Evolutionary conservation across 345 rosid genomes (phyloP).

Genomic region (Dipteronia sinensis): DNA sequence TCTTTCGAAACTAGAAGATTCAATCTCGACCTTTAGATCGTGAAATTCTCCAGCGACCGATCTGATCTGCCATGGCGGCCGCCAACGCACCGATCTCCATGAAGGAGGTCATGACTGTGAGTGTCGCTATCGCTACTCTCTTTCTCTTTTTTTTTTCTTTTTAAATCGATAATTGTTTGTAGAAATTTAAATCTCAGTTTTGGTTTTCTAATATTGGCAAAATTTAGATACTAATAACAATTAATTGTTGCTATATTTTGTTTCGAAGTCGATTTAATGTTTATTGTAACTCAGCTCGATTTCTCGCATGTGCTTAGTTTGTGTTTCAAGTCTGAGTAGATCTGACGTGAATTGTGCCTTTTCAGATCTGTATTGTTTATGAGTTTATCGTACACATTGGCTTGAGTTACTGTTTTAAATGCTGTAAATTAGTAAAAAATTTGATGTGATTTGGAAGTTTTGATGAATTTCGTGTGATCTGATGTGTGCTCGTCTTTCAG

Average conservation of each 20-base stretch:
- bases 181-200: constrained; percentile 18
- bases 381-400: constrained; percentile 3
- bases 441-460: constrained; percentile 7
- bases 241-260: not conserved
- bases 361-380: constrained; percentile 37
- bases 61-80: constrained; percentile 76
- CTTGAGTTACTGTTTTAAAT: constrained; percentile 18
- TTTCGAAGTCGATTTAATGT: not conserved
- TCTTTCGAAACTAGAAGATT: constrained; percentile 19
- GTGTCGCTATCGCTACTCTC: constrained; percentile 21
- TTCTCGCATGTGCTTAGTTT: constrained; percentile 1
- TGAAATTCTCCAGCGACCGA: constrained; percentile 21
- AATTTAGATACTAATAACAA: not conserved
- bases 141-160: constrained; percentile 10
- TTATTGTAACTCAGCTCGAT: constrained; percentile 2
- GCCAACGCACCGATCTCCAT: constrained; percentile 91
- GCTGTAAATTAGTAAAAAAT: constrained; percentile 6
- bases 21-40: constrained; percentile 43
- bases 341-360: constrained; percentile 8
- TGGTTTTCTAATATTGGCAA: not conserved
- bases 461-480: constrained; percentile 28
- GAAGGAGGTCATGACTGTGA: constrained; percentile 88
- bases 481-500: constrained; percentile 41
- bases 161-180: constrained; percentile 2
- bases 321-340: constrained; percentile 20